Percentiles rank a stretch among this genome's conserved stretches.
These are phyloP conservation scores for Cercospora beticola DNA, from an alignment of 2,329 filamentous ascomycete species.

Conservation along the genomic window DNA sequence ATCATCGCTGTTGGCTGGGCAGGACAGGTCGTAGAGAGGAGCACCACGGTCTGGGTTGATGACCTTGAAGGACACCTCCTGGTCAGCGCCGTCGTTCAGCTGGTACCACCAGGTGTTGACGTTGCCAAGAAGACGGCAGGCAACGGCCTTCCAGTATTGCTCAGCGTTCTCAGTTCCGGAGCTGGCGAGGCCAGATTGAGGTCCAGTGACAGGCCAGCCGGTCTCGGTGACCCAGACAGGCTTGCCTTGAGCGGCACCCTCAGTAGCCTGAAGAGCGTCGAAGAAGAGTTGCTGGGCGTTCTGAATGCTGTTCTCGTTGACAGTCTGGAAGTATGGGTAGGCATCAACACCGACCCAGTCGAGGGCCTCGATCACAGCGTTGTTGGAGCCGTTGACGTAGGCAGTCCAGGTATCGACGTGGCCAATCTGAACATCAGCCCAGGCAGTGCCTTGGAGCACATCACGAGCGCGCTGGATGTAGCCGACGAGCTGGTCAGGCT, in stretches of 20 bases:
- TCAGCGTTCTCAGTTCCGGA: slow-evolving; percentile 67
- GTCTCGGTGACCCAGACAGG: slow-evolving; percentile 85
- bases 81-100: slow-evolving; percentile 56
- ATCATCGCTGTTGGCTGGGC: slow-evolving; percentile 47
- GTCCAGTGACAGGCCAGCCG: slow-evolving; percentile 76
- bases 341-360: slow-evolving; percentile 83
- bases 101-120: slow-evolving; percentile 65
- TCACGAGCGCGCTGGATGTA: slow-evolving; percentile 71
- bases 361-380: slow-evolving; percentile 63
- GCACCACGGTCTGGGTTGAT: slow-evolving; percentile 40
- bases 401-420: slow-evolving; percentile 61
- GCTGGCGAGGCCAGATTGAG: slow-evolving; percentile 60
- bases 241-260: slow-evolving; percentile 63
- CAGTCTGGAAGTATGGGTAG: slow-evolving; percentile 79
- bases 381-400: slow-evolving; percentile 71
- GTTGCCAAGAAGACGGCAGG: slow-evolving; percentile 65
- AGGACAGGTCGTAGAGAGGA: slow-evolving; percentile 25
- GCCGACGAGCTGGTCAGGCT: slow-evolving; percentile 60
- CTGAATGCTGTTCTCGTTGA: slow-evolving; percentile 63
- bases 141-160: slow-evolving; percentile 75
- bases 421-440: slow-evolving; percentile 60
- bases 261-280: slow-evolving; percentile 61
- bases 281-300: slow-evolving; percentile 68
- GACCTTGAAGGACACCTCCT: slow-evolving; percentile 31
- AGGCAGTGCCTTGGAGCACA: slow-evolving; percentile 61